Percentiles rank a stretch among this genome's conserved stretches.
Conservation (phyloP, 192 early-diverging fungal genomes). For the Dissophora ornata region DNA sequence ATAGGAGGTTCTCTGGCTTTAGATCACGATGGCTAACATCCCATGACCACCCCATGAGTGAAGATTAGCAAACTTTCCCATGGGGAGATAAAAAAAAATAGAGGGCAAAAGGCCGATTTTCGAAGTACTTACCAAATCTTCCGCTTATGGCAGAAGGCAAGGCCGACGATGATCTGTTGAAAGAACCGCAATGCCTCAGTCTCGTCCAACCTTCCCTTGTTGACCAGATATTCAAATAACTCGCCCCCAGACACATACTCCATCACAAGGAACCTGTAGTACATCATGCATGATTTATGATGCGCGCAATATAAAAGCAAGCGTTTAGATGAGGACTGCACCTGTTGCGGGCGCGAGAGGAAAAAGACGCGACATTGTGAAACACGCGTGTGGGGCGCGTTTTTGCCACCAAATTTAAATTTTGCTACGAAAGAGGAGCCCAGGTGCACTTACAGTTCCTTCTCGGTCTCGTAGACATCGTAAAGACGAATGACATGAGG, state of each 20-base stretch:
- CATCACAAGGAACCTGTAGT: slow-evolving; percentile 64
- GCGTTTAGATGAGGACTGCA: not conserved
- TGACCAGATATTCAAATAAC: slow-evolving; percentile 76
- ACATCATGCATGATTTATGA: too few species aligned
- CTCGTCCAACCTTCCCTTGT: slow-evolving; percentile 56
- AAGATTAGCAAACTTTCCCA: too few species aligned
- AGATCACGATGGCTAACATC: slow-evolving; percentile 68
- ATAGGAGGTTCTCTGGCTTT: slow-evolving; percentile 70
- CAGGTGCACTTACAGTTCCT: slow-evolving; percentile 36
- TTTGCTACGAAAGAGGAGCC: not conserved
- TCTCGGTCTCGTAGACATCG: slow-evolving; percentile 62
- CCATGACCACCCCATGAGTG: too few species aligned
- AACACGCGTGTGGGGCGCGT: too few species aligned
- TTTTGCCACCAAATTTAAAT: slow-evolving; percentile 15
- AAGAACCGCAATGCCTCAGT: slow-evolving; percentile 64
- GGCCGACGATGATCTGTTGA: slow-evolving; percentile 63
- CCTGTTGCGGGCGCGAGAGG: too few species aligned
- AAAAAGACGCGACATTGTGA: too few species aligned
- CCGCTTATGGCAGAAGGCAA: slow-evolving; percentile 72
- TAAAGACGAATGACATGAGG: slow-evolving; percentile 63
- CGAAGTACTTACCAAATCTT: slow-evolving; percentile 58
- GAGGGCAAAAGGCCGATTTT: too few species aligned
- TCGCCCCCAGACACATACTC: slow-evolving; percentile 83
- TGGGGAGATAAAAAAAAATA: too few species aligned
- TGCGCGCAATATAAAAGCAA: not conserved